Evolutionary conservation across 2,329 filamentous ascomycete genomes (phyloP), one percentile per base, ranked within the genome.

Genomic region (Pseudopyrenochaeta lycopersici): DNA sequence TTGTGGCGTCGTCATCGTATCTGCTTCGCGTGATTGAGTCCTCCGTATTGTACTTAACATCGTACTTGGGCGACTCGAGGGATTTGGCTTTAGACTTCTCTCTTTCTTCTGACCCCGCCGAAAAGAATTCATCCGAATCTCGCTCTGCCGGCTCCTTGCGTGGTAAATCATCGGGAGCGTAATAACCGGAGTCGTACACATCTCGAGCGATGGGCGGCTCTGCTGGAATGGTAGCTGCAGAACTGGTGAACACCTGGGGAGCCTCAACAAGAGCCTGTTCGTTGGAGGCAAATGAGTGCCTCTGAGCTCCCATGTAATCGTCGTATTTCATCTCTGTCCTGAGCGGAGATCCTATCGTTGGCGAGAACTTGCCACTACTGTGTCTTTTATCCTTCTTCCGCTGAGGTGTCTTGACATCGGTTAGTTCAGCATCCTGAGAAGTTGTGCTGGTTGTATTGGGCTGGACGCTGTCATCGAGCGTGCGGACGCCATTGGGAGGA

Each of bases 301-400:
- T 43, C 1, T 31, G 40, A 11, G 61, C 47, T 15, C 73, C 71
- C 17, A 79, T 67, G 46, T 80, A 79, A 51, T 81, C 79, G 15
- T 80, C 71, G 47, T 76, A 75, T 21, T 76, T 74, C 46, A 79
- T 70, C 52, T 81, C 78, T n/a, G 77, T 72, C 23, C 78, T 66
- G 30, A 81, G 66, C 5, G 78, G 79, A 21, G 78, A 80, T 50
- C 76, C 76, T 9, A 77, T 70, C 15, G 72, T 71, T 20, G 77
- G 75, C 30, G 76, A 77, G 55, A 76, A 79, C 27, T 67, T 72
- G 45, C 73, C 70, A 35, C 70, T 71, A 48, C 77, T 80, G 41
- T 75, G 72, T 31, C 79, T 73, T 65, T 79, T 82, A 74, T 82
- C 70, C 68, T 80, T 60, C 52, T 80, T 82, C 48, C 78, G 80